Percentiles rank a stretch among this genome's conserved stretches.
phyloP scores from a whole-genome alignment of 192 early-diverging fungal species.

The Podila horticola region DNA sequence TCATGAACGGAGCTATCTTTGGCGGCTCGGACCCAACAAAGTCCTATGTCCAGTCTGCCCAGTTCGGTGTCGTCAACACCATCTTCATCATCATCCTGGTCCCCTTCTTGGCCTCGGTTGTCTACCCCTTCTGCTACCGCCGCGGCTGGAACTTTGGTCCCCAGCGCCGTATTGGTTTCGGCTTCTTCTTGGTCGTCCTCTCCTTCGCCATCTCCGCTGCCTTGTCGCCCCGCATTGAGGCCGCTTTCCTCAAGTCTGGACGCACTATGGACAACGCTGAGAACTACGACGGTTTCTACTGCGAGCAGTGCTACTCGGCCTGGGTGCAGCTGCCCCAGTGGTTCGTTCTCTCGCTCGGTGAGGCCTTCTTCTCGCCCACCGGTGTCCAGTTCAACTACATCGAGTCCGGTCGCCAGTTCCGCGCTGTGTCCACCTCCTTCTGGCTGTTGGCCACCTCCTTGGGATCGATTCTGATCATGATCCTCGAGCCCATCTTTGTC shows the following conservation, averaged over 20 bases:
- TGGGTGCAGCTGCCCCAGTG: conserved; percentile 59
- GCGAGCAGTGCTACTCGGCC: conserved; percentile 39
- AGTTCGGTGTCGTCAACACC: conserved; percentile 52
- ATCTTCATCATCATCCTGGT: conserved; percentile 64
- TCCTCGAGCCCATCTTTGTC: conserved; percentile 39
- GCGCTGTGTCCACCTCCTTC: conserved; percentile 62
- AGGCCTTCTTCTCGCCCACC: conserved; percentile 65
- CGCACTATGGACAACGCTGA: conserved; percentile 4
- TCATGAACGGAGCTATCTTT: conserved; percentile 44
- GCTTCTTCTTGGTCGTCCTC: conserved; percentile 61
- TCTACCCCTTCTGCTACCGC: conserved; percentile 65
- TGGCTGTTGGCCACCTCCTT: conserved; percentile 64
- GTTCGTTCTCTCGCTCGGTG: conserved; percentile 67
- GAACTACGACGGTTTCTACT: conserved; percentile 32
- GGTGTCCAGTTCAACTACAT: conserved; percentile 75
- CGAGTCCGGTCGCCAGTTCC: conserved; percentile 70
- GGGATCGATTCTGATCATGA: conserved; percentile 51
- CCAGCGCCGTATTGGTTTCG: conserved; percentile 65
- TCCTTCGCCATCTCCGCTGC: conserved; percentile 54
- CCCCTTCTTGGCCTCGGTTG: conserved; percentile 57
- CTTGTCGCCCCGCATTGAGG: conserved; percentile 34
- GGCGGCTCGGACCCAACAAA: conserved; percentile 11
- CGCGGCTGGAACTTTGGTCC: conserved; percentile 50
- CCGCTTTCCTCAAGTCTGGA: conserved; percentile 10
- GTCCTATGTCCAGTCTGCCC: conserved; percentile 24